Evolutionary conservation across 2,329 filamentous ascomycete genomes (phyloP), one percentile per base, ranked within the genome.

Genomic region (Aspergillus pseudotamarii): DNA sequence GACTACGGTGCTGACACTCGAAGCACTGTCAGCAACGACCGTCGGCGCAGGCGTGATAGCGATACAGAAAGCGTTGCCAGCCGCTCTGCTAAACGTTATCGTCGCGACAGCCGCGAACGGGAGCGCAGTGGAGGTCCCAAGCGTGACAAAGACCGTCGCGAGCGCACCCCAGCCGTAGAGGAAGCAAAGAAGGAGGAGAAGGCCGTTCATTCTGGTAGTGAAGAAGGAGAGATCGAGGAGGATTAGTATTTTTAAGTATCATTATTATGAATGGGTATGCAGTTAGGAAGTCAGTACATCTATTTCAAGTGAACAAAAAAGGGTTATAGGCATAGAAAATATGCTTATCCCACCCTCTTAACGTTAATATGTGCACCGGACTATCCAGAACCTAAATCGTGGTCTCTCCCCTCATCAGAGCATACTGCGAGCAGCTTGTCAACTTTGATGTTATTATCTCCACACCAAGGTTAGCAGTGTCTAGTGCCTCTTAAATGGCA

Each of bases 221-320:
- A 99, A 80, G 95, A 99, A 79, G 95, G 95, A 58, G 95, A 99
- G 82, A 98, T 99, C 71, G 95, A 97, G 79, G 94, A 98, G 83
- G 82, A 83, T 41, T 41, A 41, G 38, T 41, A 41, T 41, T 10
- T n/a, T 64, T 83, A 72, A 68, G 53, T 58, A 53, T 2, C 2
- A 26, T 9, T 34, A 32, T 56, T 26, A 26, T 26, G 28, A 4
- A 36, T 41, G 41, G 21, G 16, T 32, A 32, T 51, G 48, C 28
- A 51, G 28, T 21, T 34, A 23, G 43, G 28, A 58, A 50, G 28
- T 21, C 28, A 48, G 50, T 58, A 23, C n/a, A 51, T 26, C 6
- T 23, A 48, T 30, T 23, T 12, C 16, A 51, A 34, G 10, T 11
- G 19, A 51, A 34, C 4, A 21, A 32, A 30, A 32, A 32, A 51